Evolutionary conservation across 2,329 filamentous ascomycete genomes (phyloP), one percentile per base, ranked within the genome.

Genomic region (Bipolaris oryzae): DNA sequence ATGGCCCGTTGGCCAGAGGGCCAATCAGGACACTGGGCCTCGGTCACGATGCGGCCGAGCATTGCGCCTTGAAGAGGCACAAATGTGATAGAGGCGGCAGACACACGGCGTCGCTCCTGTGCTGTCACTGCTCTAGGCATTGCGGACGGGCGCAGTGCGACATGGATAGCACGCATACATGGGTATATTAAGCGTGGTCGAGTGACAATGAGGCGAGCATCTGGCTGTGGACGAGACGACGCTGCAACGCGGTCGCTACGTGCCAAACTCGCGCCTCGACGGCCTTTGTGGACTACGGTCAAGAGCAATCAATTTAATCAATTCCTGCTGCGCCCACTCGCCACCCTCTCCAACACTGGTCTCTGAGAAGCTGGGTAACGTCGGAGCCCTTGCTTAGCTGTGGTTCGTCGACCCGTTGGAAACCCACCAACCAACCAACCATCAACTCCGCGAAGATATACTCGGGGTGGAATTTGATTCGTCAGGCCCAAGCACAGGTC

Each of bases 81-180:
- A 46, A 49, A 57, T 56, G 67, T 68, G 67, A 67, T 58, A 46
- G 43, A 39, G 44, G 52, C 58, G 60, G 61, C 59, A 65, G 57
- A 39, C 43, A 38, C 55, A 58, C 43, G 61, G 60, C 61, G 53
- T 49, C 44, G 62, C 55, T 50, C 57, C 51, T 61, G 61, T 61
- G 65, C 63, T 66, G 66, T 62, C 65, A 66, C 62, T 51, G 15
- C 31, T 16, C 21, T 41, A 41, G 37, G 48, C 39, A 37, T 45
- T 21, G 42, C 33, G 23, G 35, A 50, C 43, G 47, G 57, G 55
- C 57, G 47, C 62, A 58, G 71, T 73, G 64, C 66, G 59, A 72
- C 68, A 52, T 66, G 64, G 63, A 62, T 55, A 39, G 28, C 16
- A 48, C 53, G 60, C 60, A 67, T 69, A 73, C 15, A 39, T n/a